These are phyloP conservation scores for Vitis hybrid DNA, from an alignment of 177 flowering plant genomes.

Conservation along the genomic window DNA sequence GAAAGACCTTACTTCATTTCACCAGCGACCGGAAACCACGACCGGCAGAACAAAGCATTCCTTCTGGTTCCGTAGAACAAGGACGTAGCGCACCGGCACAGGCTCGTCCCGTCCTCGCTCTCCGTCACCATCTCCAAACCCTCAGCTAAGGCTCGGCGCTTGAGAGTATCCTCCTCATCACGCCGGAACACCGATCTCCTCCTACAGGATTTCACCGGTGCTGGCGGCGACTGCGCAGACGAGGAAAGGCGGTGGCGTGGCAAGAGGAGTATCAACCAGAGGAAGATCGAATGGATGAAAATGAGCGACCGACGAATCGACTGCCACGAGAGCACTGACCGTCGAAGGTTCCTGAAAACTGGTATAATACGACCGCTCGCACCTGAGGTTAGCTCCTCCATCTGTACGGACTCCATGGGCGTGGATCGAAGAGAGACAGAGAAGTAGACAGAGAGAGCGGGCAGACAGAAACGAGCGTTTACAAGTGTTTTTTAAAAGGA, in stretches of 20 bases:
- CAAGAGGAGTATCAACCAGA: conserved; percentile 53
- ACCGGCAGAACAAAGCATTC: conserved; percentile 82
- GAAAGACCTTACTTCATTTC: conserved; percentile 54
- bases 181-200: conserved; percentile 38
- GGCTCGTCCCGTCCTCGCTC: conserved; percentile 19
- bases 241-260: conserved; percentile 37
- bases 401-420: conserved; percentile 34
- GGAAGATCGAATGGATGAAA: conserved; percentile 56
- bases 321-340: conserved; percentile 33
- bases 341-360: conserved; percentile 49
- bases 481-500: too few species aligned
- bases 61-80: conserved; percentile 59
- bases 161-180: conserved; percentile 73
- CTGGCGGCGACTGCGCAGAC: conserved; percentile 13
- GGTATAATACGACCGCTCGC: conserved; percentile 92
- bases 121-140: conserved; percentile 44
- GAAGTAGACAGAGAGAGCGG: not conserved
- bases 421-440: not conserved
- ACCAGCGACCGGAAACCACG: conserved; percentile 76
- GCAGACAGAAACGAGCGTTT: not conserved
- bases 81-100: conserved; percentile 49
- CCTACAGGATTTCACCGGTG: conserved; percentile 14
- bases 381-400: conserved; percentile 89
- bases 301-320: conserved; percentile 38
- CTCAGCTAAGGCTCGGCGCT: conserved; percentile 82